Percentiles rank a stretch among this genome's conserved stretches.
Conservation (phyloP, 148 eudicot species). For the Chenopodium quinoa region DNA sequence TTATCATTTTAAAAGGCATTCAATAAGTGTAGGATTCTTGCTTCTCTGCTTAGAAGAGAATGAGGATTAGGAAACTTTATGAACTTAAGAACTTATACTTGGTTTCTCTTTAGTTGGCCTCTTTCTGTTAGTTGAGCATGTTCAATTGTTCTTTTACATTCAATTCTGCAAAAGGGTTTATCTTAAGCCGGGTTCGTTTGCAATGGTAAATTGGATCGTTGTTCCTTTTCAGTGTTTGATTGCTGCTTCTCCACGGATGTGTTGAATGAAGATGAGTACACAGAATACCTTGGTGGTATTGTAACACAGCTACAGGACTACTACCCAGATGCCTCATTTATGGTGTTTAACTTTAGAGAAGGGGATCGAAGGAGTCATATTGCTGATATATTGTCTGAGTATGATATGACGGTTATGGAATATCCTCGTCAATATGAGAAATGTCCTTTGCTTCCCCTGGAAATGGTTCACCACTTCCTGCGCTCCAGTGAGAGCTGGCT, state of each 20-base stretch:
- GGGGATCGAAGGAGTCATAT: slow-evolving; percentile 68
- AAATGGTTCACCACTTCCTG: slow-evolving; percentile 74
- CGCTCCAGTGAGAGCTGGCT: slow-evolving; percentile 79
- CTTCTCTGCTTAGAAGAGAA: too few relatives aligned
- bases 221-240: slow-evolving; percentile 53
- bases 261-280: slow-evolving; percentile 65
- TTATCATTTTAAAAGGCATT: neutral
- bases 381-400: slow-evolving; percentile 63
- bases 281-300: slow-evolving; percentile 58
- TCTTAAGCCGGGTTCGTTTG: neutral
- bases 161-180: neutral
- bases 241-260: slow-evolving; percentile 77
- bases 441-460: slow-evolving; percentile 66
- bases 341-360: slow-evolving; percentile 81
- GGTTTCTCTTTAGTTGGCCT: neutral
- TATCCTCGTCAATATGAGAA: slow-evolving; percentile 72
- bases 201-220: slow-evolving; percentile 5
- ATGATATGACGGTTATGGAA: slow-evolving; percentile 84
- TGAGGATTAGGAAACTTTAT: neutral
- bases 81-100: neutral
- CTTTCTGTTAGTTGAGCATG: slow-evolving; percentile 11
- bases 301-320: slow-evolving; percentile 67
- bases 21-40: too few relatives aligned
- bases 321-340: slow-evolving; percentile 71
- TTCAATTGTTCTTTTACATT: slow-evolving; percentile 11